Conservation (phyloP, 768 basidiomycete genomes). For the Lactifluus rugatus region DNA sequence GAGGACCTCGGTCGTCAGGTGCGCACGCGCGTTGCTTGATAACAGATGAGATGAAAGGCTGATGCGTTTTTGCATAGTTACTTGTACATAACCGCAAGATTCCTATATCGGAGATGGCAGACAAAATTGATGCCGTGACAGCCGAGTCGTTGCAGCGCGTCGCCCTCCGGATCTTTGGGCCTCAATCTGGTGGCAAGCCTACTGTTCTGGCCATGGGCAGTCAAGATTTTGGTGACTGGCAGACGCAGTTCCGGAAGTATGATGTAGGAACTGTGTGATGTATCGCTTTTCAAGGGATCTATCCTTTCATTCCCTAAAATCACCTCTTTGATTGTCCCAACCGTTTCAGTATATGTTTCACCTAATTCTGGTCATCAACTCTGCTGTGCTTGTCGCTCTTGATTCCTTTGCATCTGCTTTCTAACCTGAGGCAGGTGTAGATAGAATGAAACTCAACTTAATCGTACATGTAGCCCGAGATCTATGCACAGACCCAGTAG, state of each 20-base stretch:
- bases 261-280: slow-evolving; percentile 36
- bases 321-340: neutral
- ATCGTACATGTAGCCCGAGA: neutral
- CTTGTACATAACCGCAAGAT: slow-evolving; percentile 82
- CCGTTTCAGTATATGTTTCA: neutral
- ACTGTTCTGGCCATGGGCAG: slow-evolving; percentile 81
- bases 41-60: neutral
- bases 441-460: neutral
- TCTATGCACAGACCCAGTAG: neutral
- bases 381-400: neutral
- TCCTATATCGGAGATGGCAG: slow-evolving; percentile 84
- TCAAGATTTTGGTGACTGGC: slow-evolving; percentile 64
- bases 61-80: slow-evolving; percentile 36
- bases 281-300: neutral
- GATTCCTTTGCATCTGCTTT: neutral
- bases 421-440: neutral
- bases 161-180: slow-evolving; percentile 65
- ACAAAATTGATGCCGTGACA: slow-evolving; percentile 70
- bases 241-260: slow-evolving; percentile 56
- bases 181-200: slow-evolving; percentile 49
- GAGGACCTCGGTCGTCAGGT: slow-evolving; percentile 90
- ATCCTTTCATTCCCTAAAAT: neutral
- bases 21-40: slow-evolving; percentile 11
- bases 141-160: slow-evolving; percentile 63
- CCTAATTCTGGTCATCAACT: neutral